phyloP scores from a whole-genome alignment of 345 rosid genomes.

The Brassica incana region DNA sequence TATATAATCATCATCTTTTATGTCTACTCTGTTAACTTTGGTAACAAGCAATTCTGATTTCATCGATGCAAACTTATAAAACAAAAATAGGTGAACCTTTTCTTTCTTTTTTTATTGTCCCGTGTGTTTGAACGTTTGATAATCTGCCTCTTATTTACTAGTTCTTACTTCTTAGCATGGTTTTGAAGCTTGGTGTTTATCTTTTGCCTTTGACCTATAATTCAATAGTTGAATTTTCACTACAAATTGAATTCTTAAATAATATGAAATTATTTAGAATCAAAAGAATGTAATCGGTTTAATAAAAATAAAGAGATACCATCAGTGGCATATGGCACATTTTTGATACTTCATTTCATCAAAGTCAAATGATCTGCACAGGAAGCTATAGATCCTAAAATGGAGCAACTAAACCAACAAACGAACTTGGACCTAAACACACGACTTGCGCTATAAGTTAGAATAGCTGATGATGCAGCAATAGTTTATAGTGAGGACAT shows the following conservation, averaged over 20 bases:
- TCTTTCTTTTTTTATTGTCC: background rate
- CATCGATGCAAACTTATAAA: background rate
- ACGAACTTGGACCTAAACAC: too few relatives aligned
- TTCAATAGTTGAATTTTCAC: background rate
- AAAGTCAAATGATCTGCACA: too few relatives aligned
- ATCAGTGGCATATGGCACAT: too few relatives aligned
- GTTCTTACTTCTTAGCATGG: background rate
- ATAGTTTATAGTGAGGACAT: too few relatives aligned
- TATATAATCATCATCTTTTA: background rate
- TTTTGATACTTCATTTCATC: too few relatives aligned
- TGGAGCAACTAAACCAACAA: too few relatives aligned
- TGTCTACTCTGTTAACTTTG: background rate
- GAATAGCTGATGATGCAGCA: too few relatives aligned
- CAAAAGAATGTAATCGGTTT: background rate
- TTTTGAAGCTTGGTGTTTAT: background rate
- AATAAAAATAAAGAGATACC: too few relatives aligned
- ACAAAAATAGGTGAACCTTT: background rate
- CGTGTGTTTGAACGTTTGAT: background rate
- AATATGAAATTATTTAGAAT: background rate
- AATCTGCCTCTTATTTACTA: too few relatives aligned
- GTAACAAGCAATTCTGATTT: background rate
- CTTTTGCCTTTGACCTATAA: too few relatives aligned
- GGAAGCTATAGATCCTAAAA: too few relatives aligned
- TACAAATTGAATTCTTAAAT: background rate
- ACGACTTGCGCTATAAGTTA: too few relatives aligned